Evolutionary conservation across 345 rosid species (phyloP), one percentile per base, ranked within the genome.

Genomic region (Populus deltoides): DNA sequence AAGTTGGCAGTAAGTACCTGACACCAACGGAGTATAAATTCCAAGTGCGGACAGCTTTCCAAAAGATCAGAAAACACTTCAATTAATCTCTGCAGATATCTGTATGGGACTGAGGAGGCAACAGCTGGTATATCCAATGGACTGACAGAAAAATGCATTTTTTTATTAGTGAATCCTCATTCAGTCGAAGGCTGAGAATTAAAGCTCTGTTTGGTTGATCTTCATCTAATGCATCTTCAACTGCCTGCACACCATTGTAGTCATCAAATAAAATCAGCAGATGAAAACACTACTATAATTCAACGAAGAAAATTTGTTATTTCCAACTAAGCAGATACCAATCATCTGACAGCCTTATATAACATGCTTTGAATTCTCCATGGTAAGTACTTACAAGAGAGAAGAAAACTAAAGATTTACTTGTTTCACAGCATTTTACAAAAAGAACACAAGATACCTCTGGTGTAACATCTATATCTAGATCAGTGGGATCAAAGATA

Each of bases 401-500:
- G 12, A 68, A 29, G n/a, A 66, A 29, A 66, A 31, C 18, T 29
- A 12, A 66, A 66, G 20, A 15, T 29, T 17, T 16, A 17, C 67
- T n/a, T 31, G 36, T 12, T 16, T 66, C 36, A 29, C n/a, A 35
- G 20, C 5, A 35, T 4, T 66, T 27, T 29, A 66, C 38, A 22
- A 51, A 22, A 45, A 61, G 38, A 61, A 47, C 61, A 20, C 45
- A 74, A 55, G 71, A 75, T 86, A 96, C 99, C 92, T 93, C 94
- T 49, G 98, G 97, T 71, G 99, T 96, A 57, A 96, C 98, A 73
- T 93, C 98, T 22, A 96, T 92, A 87, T 91, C 99, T 70, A 96
- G 99, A 88, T 96, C 98, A 8, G 98, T 89, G 35, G 99, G 99
- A 85, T 93, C 98, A 35, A 96, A 93, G 84, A 96, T 91, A 72